These are phyloP conservation scores for Atkinsonella hypoxylon DNA, from an alignment of 2,329 filamentous ascomycete species.

Conservation along the genomic window DNA sequence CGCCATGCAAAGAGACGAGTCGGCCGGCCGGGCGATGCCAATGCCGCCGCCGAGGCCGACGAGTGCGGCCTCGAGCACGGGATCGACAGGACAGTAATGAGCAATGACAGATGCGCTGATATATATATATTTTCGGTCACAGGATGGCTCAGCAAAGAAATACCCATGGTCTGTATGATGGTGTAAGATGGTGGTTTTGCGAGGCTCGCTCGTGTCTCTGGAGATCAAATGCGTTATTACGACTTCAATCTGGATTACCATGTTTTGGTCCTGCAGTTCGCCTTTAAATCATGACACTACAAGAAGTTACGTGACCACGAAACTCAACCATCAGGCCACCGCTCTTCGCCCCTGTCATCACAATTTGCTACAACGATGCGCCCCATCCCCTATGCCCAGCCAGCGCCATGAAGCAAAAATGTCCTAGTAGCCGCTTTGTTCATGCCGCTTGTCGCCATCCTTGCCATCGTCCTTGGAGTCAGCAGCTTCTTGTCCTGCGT, in stretches of 20 bases:
- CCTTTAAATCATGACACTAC: no score
- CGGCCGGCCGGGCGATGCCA: constrained; percentile 15
- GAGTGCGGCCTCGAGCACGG: constrained; percentile 31
- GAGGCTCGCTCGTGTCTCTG: no score
- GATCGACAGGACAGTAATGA: constrained; percentile 25
- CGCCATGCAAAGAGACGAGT: constrained; percentile 27
- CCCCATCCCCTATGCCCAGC: not conserved
- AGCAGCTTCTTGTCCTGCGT: constrained; percentile 42
- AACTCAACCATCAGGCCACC: no score
- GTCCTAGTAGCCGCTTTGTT: constrained; percentile 41
- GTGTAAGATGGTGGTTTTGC: not conserved
- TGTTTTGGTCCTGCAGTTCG: no score
- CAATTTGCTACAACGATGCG: not conserved
- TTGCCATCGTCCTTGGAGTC: constrained; percentile 21
- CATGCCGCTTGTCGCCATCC: constrained; percentile 27
- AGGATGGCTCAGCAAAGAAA: not conserved
- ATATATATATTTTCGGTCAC: not conserved
- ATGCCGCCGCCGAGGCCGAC: constrained; percentile 22
- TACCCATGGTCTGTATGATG: constrained; percentile 13
- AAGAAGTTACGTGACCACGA: no score
- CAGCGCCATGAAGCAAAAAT: not conserved
- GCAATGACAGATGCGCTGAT: not conserved
- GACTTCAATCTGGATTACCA: no score
- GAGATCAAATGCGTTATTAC: no score
- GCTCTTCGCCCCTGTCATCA: not conserved